Percentiles rank a stretch among this genome's conserved stretches.
Conservation (phyloP, 495 filamentous ascomycete genomes). For the Aspergillus egyptiacus region DNA sequence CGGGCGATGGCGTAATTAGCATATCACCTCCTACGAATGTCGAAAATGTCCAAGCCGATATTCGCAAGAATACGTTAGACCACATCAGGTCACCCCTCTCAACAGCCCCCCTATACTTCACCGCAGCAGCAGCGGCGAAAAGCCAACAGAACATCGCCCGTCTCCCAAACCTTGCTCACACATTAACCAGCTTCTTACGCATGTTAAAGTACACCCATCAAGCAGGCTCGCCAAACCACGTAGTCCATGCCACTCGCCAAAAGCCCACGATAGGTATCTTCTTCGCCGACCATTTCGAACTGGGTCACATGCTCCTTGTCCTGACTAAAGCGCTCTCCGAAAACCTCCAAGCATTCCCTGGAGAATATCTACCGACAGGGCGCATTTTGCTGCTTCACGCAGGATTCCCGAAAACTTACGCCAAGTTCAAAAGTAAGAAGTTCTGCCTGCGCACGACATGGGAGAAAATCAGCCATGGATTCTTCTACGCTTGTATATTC, state of each 20-base stretch:
- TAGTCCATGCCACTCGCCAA: background rate
- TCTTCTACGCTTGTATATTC: conserved; percentile 32
- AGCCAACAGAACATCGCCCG: background rate
- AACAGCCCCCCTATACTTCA: conserved; percentile 2
- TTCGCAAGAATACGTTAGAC: background rate
- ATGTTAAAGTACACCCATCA: background rate
- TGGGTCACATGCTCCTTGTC: no score
- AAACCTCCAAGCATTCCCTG: no score
- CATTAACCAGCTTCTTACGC: background rate
- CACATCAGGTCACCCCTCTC: background rate
- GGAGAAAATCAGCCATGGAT: conserved; percentile 23
- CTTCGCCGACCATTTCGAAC: no score
- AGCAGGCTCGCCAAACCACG: background rate
- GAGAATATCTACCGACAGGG: conserved; percentile 9
- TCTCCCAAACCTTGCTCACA: background rate
- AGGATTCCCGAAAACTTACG: conserved; percentile 18
- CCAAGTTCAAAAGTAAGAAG: conserved; percentile 12
- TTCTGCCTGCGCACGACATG: conserved; percentile 31
- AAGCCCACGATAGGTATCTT: conserved; percentile 2
- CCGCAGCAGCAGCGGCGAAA: background rate
- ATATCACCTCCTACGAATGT: no score
- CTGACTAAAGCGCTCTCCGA: no score
- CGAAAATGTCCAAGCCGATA: background rate
- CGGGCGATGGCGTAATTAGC: no score
- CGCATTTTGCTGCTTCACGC: conserved; percentile 34